A percentile compares a stretch with the other conserved stretches of the same genome.
Evolutionary conservation across 139 green algal genomes (phyloP).

Genomic region (Zygnema cylindricum): DNA sequence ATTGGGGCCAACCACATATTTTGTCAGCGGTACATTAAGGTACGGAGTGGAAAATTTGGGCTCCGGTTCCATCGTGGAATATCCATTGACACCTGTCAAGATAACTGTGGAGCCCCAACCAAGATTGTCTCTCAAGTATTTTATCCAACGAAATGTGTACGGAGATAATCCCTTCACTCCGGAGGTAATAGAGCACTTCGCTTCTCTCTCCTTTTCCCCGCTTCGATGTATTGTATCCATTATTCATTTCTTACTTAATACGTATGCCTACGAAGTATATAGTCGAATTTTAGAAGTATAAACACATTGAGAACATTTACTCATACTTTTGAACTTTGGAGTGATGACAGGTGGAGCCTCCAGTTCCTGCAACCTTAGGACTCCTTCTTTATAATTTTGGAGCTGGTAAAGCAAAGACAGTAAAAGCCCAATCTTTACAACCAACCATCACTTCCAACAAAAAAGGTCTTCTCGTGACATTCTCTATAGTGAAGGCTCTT

Average conservation of each 20-base stretch:
- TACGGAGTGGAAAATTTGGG: not conserved
- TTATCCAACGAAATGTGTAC: not conserved
- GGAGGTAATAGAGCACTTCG: not conserved
- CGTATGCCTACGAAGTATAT: too few relatives aligned
- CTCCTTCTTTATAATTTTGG: not conserved
- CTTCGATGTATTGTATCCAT: not conserved
- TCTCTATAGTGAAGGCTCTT: not conserved
- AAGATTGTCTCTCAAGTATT: not conserved
- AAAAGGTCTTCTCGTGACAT: not conserved
- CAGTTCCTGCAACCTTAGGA: not conserved
- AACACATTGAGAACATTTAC: not conserved
- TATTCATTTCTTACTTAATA: not conserved
- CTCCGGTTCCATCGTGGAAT: not conserved
- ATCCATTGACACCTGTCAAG: not conserved
- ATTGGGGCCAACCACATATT: not conserved
- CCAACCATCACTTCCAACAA: not conserved
- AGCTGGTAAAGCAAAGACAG: not conserved
- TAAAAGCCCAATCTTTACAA: not conserved
- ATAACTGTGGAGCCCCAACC: not conserved
- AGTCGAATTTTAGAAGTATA: not conserved
- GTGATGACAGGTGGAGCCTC: not conserved
- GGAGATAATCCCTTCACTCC: not conserved
- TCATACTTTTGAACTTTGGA: not conserved
- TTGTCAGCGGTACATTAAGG: not conserved
- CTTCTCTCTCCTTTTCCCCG: not conserved